A percentile compares a stretch with the other conserved stretches of the same genome.
Evolutionary conservation across 2,329 filamentous ascomycete species (phyloP).

Genomic region (Neonectria hederae): DNA sequence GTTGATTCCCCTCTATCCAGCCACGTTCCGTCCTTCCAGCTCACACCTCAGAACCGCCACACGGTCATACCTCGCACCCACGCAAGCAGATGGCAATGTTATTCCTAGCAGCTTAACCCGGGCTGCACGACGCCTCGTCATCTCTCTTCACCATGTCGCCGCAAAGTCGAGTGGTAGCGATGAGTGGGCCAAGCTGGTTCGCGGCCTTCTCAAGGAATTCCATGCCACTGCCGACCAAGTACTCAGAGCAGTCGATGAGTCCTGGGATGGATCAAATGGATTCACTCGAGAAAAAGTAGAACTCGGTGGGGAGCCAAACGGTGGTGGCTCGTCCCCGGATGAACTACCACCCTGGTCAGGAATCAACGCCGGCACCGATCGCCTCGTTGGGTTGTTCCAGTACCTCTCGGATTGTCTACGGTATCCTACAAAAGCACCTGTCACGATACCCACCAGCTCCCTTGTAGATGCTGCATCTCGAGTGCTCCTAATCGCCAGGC

Average conservation of each 20-base stretch:
- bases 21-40: constrained; percentile 81
- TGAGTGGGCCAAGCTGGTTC: constrained; percentile 79
- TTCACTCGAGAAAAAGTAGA: constrained; percentile 55
- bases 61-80: constrained; percentile 70
- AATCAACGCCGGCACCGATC: constrained; percentile 76
- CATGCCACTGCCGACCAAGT: constrained; percentile 80
- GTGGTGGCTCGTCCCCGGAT: constrained; percentile 56
- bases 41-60: constrained; percentile 72
- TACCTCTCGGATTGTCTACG: constrained; percentile 72
- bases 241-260: constrained; percentile 81
- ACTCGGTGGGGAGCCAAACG: constrained; percentile 57
- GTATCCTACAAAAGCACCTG: constrained; percentile 69
- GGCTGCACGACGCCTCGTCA: constrained; percentile 71
- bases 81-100: constrained; percentile 59
- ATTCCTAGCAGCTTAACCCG: constrained; percentile 63
- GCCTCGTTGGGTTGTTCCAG: constrained; percentile 72
- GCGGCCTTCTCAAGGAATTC: constrained; percentile 67
- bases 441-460: constrained; percentile 73
- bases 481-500: constrained; percentile 72
- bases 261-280: constrained; percentile 76
- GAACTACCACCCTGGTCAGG: constrained; percentile 77
- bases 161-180: constrained; percentile 80
- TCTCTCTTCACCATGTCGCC: constrained; percentile 81
- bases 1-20: constrained; percentile 82
- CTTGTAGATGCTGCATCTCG: constrained; percentile 76